A percentile compares a stretch with the other conserved stretches of the same genome.
phyloP scores from a whole-genome alignment of 805 yeast genomes.

The Ogataea nitratoaversa region DNA sequence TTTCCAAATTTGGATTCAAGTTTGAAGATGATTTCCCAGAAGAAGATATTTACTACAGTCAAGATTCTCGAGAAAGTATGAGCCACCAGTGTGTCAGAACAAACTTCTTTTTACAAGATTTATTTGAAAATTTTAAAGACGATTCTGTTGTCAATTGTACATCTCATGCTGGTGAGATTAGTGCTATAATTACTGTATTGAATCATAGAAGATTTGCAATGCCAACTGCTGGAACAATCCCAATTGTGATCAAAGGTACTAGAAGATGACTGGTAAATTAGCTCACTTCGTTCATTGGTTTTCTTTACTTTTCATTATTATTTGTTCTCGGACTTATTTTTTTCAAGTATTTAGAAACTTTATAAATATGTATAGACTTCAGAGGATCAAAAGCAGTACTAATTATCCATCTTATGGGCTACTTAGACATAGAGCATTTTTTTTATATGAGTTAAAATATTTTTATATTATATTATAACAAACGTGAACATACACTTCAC shows the following conservation, averaged over 20 bases:
- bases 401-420: too few relatives aligned
- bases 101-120: conserved; percentile 39
- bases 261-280: too few relatives aligned
- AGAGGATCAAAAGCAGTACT: too few relatives aligned
- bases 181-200: conserved; percentile 45
- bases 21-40: conserved; percentile 43
- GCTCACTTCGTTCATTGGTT: too few relatives aligned
- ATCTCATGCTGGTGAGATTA: conserved; percentile 60
- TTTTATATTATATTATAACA: too few relatives aligned
- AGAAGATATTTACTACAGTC: conserved; percentile 43
- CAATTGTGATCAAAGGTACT: conserved; percentile 47
- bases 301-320: too few relatives aligned
- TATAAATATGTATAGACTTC: too few relatives aligned
- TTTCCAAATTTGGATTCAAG: conserved; percentile 38
- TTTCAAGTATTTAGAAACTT: too few relatives aligned
- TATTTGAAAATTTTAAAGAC: conserved; percentile 33
- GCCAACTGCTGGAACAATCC: conserved; percentile 65
- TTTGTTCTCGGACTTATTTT: too few relatives aligned
- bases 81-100: conserved; percentile 48
- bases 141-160: conserved; percentile 42
- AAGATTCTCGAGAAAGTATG: conserved; percentile 44
- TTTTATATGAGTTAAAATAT: too few relatives aligned
- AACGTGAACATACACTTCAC: too few relatives aligned
- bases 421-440: too few relatives aligned
- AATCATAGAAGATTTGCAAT: conserved; percentile 55